Percentiles rank a stretch among this genome's conserved stretches.
Conservation (phyloP, 805 yeast genomes). For the Candida khao-thaluensis region DNA sequence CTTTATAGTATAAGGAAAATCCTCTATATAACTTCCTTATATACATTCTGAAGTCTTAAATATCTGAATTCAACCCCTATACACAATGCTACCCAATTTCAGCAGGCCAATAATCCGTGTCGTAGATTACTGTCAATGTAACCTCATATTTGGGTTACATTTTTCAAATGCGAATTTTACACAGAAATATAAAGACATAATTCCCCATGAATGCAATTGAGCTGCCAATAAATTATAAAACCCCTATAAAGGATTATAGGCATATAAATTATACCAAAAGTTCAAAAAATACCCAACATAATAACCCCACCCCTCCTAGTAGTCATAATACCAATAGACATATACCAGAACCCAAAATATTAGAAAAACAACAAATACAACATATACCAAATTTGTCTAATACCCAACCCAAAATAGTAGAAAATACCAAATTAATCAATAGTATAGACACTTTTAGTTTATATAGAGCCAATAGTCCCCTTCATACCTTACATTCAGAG, state of each 20-base stretch:
- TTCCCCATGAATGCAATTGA: constrained; percentile 8
- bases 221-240: constrained; percentile 4
- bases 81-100: not conserved
- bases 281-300: not conserved
- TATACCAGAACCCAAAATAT: not conserved
- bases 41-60: not conserved
- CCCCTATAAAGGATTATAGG: constrained; percentile 6
- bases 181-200: constrained; percentile 5
- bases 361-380: constrained; percentile 6
- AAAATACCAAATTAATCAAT: not conserved
- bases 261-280: constrained; percentile 1
- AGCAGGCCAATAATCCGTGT: not conserved
- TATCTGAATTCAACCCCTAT: not conserved
- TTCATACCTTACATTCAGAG: constrained; percentile 24
- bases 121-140: constrained; percentile 4
- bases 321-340: not conserved
- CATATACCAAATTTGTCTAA: constrained; percentile 3
- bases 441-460: constrained; percentile 7
- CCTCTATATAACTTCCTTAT: not conserved
- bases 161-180: constrained; percentile 5
- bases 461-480: constrained; percentile 10
- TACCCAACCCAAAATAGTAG: not conserved
- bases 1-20: too few species aligned
- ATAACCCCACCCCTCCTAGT: not conserved
- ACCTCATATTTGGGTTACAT: constrained; percentile 6